phyloP scores from a whole-genome alignment of 2,329 filamentous ascomycete species.

The Helicocarpus griseus region DNA sequence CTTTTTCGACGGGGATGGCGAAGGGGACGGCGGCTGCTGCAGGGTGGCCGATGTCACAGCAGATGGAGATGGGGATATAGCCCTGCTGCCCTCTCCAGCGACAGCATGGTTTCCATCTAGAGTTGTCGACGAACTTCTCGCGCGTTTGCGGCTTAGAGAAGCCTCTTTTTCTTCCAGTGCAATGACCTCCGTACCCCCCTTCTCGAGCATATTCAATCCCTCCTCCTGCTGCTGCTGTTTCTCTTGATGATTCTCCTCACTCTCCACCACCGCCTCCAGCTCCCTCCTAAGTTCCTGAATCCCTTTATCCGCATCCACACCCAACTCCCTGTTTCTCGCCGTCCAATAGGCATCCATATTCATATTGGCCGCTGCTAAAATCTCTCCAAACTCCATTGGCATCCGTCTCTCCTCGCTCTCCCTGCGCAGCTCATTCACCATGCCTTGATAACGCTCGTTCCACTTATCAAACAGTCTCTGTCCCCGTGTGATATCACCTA shows the following conservation, averaged over 20 bases:
- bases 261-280: background rate
- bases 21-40: background rate
- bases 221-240: background rate
- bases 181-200: no score
- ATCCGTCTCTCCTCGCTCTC: background rate
- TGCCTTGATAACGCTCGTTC: slow-evolving; percentile 3
- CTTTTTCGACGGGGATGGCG: background rate
- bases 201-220: background rate
- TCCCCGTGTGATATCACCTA: background rate
- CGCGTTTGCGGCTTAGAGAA: background rate
- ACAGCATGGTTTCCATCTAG: background rate
- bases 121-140: slow-evolving; percentile 1
- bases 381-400: slow-evolving; percentile 2
- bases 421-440: background rate
- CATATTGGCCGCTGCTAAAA: background rate
- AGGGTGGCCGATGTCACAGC: background rate
- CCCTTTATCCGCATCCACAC: background rate
- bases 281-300: background rate
- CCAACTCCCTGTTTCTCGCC: background rate
- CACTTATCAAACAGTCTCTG: slow-evolving; percentile 6
- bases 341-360: slow-evolving; percentile 3
- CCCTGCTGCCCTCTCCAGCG: background rate
- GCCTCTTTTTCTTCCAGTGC: background rate
- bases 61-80: background rate
- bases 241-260: no score